Conservation (phyloP, 352 stramenopile genomes). For the Globisporangium barbulae region DNA sequence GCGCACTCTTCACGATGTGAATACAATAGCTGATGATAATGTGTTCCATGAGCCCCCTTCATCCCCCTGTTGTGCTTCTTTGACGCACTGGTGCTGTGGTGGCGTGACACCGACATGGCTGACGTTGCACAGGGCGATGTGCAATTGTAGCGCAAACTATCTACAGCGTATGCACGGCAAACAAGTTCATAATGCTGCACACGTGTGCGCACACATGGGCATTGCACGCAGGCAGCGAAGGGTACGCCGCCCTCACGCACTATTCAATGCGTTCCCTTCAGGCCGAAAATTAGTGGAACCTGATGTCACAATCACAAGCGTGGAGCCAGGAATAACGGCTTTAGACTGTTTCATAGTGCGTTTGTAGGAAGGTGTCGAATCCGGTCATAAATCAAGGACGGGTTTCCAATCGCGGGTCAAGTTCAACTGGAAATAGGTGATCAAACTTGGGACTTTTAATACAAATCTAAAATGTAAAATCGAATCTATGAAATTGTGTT, state of each 20-base stretch:
- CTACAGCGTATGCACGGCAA: not conserved
- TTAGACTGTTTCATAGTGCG: too few species aligned
- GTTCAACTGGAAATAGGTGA: too few species aligned
- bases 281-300: not conserved
- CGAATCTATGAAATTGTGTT: not conserved
- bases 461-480: not conserved
- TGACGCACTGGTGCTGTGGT: not conserved
- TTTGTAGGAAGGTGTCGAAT: not conserved
- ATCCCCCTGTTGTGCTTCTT: not conserved
- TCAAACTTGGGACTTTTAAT: too few species aligned
- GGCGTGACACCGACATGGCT: not conserved
- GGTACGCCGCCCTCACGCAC: not conserved
- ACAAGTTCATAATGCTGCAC: not conserved
- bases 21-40: not conserved
- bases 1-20: not conserved
- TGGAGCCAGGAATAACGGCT: too few species aligned
- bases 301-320: constrained; percentile 4
- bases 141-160: not conserved
- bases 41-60: too few species aligned
- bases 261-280: constrained; percentile 3
- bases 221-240: not conserved
- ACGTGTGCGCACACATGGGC: not conserved
- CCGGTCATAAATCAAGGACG: not conserved
- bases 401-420: not conserved
- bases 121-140: not conserved